Evolutionary conservation across 257 asterid genomes (phyloP).

Genomic region (Solanum pimpinellifolium): DNA sequence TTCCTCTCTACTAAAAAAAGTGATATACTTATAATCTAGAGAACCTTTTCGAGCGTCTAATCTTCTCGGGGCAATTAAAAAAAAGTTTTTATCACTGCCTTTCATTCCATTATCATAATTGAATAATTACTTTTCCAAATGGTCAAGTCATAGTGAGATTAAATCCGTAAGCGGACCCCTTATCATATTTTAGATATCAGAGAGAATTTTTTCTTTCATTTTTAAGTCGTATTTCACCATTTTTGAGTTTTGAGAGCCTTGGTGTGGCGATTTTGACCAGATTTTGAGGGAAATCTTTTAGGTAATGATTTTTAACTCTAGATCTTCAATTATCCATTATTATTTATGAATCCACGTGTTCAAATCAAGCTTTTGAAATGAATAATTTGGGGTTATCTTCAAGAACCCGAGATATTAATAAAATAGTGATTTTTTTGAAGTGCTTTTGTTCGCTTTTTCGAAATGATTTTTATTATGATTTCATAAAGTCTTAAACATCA

Average conservation of each 20-base stretch:
- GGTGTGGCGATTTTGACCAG: not conserved
- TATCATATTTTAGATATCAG: not conserved
- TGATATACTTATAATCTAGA: too few relatives aligned
- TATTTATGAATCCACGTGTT: not conserved
- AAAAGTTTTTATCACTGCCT: not conserved
- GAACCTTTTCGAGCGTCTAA: rapidly evolving
- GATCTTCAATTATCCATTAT: not conserved
- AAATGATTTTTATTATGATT: not conserved
- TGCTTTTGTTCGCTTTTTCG: not conserved
- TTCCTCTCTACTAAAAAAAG: not conserved
- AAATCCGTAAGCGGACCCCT: not conserved
- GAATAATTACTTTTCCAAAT: too few relatives aligned
- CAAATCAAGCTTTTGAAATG: not conserved
- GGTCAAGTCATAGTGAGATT: too few relatives aligned
- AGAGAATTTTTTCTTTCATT: too few relatives aligned
- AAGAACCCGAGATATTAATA: not conserved
- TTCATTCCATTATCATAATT: not conserved
- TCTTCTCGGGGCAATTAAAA: not conserved
- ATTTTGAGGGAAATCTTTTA: not conserved
- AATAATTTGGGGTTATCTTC: not conserved
- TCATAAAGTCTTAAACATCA: not conserved
- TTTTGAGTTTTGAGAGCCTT: not conserved
- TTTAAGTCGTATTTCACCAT: not conserved
- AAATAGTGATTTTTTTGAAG: not conserved
- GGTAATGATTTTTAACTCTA: not conserved